phyloP scores from a whole-genome alignment of 2,329 filamentous ascomycete species.

The Sporothrix brasiliensis region DNA sequence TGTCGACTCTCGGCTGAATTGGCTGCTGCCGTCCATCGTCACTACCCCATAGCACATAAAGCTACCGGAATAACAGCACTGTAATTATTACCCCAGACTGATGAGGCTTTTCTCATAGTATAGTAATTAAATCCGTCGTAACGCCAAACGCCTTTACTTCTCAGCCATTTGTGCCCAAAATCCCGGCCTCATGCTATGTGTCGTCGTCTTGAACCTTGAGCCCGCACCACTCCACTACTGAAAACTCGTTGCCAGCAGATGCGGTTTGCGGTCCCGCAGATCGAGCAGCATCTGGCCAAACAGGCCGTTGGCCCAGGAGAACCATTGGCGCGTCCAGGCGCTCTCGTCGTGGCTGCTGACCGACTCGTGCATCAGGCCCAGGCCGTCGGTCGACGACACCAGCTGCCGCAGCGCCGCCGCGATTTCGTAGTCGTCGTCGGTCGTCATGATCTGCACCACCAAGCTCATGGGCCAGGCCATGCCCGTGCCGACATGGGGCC shows the following conservation, averaged over 20 bases:
- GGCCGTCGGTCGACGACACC: conserved; percentile 62
- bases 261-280: conserved; percentile 71
- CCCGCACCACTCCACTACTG: conserved; percentile 41
- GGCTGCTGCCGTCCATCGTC: neutral
- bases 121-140: neutral
- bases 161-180: neutral
- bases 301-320: conserved; percentile 87
- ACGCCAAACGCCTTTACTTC: conserved; percentile 9
- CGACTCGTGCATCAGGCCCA: conserved; percentile 70
- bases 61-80: neutral
- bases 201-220: no score
- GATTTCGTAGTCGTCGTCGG: conserved; percentile 64
- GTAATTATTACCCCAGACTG: neutral
- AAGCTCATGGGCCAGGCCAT: conserved; percentile 75
- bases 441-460: conserved; percentile 68
- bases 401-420: conserved; percentile 52
- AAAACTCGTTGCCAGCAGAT: conserved; percentile 58
- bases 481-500: conserved; percentile 47
- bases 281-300: conserved; percentile 82
- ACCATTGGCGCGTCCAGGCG: conserved; percentile 63
- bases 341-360: conserved; percentile 61
- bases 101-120: neutral
- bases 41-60: no score
- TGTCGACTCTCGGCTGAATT: conserved; percentile 15
- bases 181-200: neutral